These are phyloP conservation scores for Buddleja alternifolia DNA, from an alignment of 257 asterid species.

Conservation along the genomic window DNA sequence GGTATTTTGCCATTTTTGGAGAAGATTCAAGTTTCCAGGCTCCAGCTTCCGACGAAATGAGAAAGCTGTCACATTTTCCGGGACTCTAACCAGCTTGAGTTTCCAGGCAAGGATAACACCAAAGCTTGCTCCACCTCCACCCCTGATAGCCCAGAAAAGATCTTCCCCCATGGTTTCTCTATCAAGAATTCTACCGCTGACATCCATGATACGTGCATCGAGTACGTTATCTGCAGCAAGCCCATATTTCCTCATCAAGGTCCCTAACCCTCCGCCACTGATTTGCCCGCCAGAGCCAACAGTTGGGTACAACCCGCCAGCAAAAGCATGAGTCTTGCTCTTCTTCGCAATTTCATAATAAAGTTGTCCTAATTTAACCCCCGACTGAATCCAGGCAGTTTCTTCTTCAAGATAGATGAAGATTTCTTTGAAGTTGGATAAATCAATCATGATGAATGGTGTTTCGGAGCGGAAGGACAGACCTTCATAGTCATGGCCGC, in stretches of 20 bases:
- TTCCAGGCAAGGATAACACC: conserved; percentile 45
- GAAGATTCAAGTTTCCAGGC: conserved; percentile 4
- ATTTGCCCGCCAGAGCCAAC: conserved; percentile 43
- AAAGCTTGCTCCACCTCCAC: conserved; percentile 39
- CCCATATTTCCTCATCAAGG: conserved; percentile 39
- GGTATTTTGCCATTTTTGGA: conserved; percentile 37
- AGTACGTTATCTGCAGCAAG: conserved; percentile 39
- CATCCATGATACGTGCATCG: conserved; percentile 32
- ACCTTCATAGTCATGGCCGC: conserved; percentile 49
- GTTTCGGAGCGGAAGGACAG: conserved; percentile 33
- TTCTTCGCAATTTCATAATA: conserved; percentile 34
- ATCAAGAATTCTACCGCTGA: conserved; percentile 12
- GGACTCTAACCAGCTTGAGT: conserved; percentile 37
- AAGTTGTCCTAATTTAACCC: conserved; percentile 36
- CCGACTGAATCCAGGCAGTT: conserved; percentile 39
- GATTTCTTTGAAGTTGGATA: conserved; percentile 23
- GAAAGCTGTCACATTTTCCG: conserved; percentile 29
- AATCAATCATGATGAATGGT: conserved; percentile 32
- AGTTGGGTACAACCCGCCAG: conserved; percentile 35
- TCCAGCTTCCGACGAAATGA: conserved; percentile 17
- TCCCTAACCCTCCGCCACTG: conserved; percentile 44
- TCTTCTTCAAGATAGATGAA: conserved; percentile 25
- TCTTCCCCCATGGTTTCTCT: conserved; percentile 31
- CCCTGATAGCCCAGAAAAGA: conserved; percentile 36
- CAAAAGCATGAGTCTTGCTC: conserved; percentile 38